Evolutionary conservation across 2,329 filamentous ascomycete genomes (phyloP), one percentile per base, ranked within the genome.

Genomic region (Calonectria montana): DNA sequence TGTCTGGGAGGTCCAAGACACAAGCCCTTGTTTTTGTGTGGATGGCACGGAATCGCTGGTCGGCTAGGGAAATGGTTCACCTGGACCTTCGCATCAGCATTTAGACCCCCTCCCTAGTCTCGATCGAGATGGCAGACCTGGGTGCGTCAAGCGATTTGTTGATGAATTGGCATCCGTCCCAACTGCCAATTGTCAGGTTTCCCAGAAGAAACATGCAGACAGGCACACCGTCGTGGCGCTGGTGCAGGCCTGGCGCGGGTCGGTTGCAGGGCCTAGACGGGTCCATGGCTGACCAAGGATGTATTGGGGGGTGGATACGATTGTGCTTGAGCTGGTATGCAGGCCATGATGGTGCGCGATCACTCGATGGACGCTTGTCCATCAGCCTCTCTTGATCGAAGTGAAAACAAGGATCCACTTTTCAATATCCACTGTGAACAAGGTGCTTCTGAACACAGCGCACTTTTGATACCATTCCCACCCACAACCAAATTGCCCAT

Each of bases 241-340:
- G 29, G 63, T 43, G 63, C 31, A 65, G 62, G n/a, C 4, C 57
- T 64, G 61, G 53, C 50, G 67, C 31, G 61, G 50, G 48, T 43
- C n/a, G 47, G 65, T 25, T 57, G 53, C 55, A 62, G 43, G 65
- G 65, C 55, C 67, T 61, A 59, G 67, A 70, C 48, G 29, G 67
- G 67, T 12, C 67, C 16, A 70, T 31, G 41, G 35, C 31, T 21
- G 35, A 35, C 53, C 31, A 57, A 25, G 53, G 53, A 57, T 39
- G 37, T 23, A 39, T 39, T 57, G 53, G 53, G 21, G 53, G 29
- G 64, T 39, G n/a, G 53, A 57, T 23, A 37, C 53, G 25, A 57
- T 57, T 57, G 39, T 57, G 53, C 53, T 57, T 57, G 53, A 39
- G 10, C 31, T 57, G 53, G 12, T 39, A 23, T 37, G 31, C 23